Conservation (phyloP, 192 early-diverging fungal species). For the Rhizoclosmatium sp. region DNA sequence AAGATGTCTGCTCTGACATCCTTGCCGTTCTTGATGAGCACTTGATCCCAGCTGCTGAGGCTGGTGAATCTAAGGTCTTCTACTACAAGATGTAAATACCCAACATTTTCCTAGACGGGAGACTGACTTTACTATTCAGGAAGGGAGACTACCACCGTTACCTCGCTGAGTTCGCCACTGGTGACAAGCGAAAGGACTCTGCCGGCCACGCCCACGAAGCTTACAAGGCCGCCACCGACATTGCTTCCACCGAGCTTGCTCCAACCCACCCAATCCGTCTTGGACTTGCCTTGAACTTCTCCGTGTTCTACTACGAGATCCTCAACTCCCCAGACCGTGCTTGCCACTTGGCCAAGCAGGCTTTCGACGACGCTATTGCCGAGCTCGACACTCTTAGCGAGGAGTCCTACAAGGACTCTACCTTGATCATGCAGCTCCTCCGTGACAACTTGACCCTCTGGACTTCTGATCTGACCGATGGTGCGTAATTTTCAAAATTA, state of each 20-base stretch:
- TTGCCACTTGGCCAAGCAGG: conserved; percentile 95
- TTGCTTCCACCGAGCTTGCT: conserved; percentile 92
- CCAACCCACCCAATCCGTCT: conserved; percentile 99
- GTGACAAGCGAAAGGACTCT: conserved; percentile 83
- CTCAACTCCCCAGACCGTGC: conserved; percentile 97
- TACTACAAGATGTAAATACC: conserved; percentile 96
- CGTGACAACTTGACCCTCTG: conserved; percentile 99
- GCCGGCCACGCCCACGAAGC: conserved; percentile 87
- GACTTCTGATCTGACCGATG: conserved; percentile 96
- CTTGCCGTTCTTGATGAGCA: conserved; percentile 88
- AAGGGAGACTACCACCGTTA: conserved; percentile 99
- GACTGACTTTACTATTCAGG: conserved; percentile 54
- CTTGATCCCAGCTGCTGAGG: conserved; percentile 89
- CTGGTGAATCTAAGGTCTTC: conserved; percentile 99
- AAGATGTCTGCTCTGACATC: conserved; percentile 96
- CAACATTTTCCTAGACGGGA: too few species aligned
- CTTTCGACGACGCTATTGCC: conserved; percentile 99
- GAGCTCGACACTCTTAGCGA: conserved; percentile 98
- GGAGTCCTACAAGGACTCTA: conserved; percentile 99
- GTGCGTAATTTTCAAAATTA: conserved; percentile 51
- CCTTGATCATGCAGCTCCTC: conserved; percentile 99
- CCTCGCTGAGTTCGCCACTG: conserved; percentile 95
- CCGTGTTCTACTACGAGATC: conserved; percentile 99
- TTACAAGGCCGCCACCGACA: conserved; percentile 94
- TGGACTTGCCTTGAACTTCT: conserved; percentile 97